Conservation (phyloP, 2,329 filamentous ascomycete genomes). For the Ceratocystis lukuohia region DNA sequence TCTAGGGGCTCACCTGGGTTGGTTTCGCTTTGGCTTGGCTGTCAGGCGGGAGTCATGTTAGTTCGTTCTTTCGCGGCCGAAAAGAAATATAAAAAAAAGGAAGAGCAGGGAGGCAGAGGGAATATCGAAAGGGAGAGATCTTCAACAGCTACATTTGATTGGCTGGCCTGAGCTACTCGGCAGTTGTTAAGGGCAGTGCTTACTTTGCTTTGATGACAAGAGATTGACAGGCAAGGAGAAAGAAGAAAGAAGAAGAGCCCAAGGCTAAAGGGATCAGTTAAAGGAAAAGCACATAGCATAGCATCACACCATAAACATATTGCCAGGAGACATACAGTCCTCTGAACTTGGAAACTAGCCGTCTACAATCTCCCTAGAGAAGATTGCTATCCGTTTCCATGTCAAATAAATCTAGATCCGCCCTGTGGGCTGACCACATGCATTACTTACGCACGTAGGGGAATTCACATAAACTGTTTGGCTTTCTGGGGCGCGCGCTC, state of each 20-base stretch:
- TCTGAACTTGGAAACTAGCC: too few relatives aligned
- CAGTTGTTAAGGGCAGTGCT: neutral
- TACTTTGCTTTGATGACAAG: neutral
- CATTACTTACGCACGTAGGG: too few relatives aligned
- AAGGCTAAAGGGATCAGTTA: neutral
- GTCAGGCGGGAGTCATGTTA: neutral
- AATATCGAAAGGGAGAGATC: neutral
- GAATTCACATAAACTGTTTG: neutral
- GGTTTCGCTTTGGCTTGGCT: slow-evolving; percentile 1
- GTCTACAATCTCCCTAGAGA: too few relatives aligned
- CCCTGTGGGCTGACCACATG: too few relatives aligned
- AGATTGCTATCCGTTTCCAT: too few relatives aligned
- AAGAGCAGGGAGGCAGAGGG: neutral
- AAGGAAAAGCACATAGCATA: too few relatives aligned
- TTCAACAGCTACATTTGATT: neutral
- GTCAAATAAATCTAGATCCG: too few relatives aligned
- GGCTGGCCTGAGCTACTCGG: neutral
- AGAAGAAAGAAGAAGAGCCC: neutral
- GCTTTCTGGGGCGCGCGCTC: neutral
- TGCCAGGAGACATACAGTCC: too few relatives aligned
- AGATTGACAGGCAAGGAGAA: slow-evolving; percentile 5
- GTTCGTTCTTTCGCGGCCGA: neutral
- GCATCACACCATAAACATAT: too few relatives aligned
- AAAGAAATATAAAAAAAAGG: neutral
- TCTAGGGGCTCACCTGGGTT: neutral